Evolutionary conservation across 225 moss, liverwort and hornwort species (phyloP), one percentile per base, ranked within the genome.

Genomic region (Polytrichum formosum): DNA sequence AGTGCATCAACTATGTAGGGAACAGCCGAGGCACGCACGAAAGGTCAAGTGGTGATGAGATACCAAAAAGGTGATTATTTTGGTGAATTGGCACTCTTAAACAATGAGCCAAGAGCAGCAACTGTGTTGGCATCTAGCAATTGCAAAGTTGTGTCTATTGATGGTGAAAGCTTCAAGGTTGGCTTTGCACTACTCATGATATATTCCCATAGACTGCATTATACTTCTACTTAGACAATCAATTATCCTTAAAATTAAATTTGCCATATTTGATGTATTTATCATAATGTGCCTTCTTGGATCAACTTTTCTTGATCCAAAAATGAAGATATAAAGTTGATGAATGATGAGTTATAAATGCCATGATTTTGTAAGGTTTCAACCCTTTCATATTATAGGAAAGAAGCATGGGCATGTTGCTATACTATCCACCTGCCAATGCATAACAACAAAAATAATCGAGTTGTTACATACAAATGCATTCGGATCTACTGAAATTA

Each of bases 11-110:
- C 22, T 58, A n/a, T 71, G 5, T 56, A 98, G 94, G 97, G 94
- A 6, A 71, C 17, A 64, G 87, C 85, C 2, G 85, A 91, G 67
- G 97, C 97, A 7, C 88, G 83, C 75, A 66, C 92, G 54, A 87
- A 75, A 81, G 90, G 92, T 5, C 82, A 87, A 71, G 78, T 78
- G 25, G 72, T 94, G 28, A 94, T 91, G 94, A 83, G 82, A 23
- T 98, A 98, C 59, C 81, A 81, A 2, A 53, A 78, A 73, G 94
- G 97, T 35, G 97, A 98, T 75, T 98, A 94, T 76, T 98, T 98
- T 81, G 97, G 97, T 26, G 97, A 98, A 74, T 63, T 98, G 56
- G 97, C 97, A 21, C 72, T 98, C 66, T 55, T 98, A 1, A 98
- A 94, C 53, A 77, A 94, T 81, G 91, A 89, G 53, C 94, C 91